Evolutionary conservation across 768 basidiomycete species (phyloP).

Genomic region (Lentinula sp.): DNA sequence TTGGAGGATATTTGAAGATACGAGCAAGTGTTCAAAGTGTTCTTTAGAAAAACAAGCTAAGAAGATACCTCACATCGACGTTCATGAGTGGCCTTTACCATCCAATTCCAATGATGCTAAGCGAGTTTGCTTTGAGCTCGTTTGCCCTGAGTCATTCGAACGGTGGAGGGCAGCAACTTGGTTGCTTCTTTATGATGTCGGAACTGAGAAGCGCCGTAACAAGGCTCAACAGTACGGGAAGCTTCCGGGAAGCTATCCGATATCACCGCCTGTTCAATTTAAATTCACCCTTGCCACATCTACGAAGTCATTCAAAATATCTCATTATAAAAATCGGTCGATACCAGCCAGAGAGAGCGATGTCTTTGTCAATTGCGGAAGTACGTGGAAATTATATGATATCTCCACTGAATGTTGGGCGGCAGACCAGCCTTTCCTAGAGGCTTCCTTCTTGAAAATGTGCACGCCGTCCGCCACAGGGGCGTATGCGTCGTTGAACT

Average conservation of each 20-base stretch:
- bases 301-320: conserved; percentile 13
- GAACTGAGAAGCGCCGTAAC: conserved; percentile 9
- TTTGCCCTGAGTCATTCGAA: conserved; percentile 29
- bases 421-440: background rate
- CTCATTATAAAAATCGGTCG: conserved; percentile 21
- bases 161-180: conserved; percentile 40
- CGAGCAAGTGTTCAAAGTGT: conserved; percentile 23
- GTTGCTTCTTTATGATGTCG: conserved; percentile 29
- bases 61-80: conserved; percentile 15
- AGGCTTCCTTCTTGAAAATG: background rate
- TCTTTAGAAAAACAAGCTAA: conserved; percentile 8
- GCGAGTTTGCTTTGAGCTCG: conserved; percentile 35
- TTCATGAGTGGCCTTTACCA: conserved; percentile 46
- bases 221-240: conserved; percentile 8
- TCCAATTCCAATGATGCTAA: conserved; percentile 12
- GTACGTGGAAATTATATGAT: conserved; percentile 16
- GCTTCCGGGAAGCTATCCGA: conserved; percentile 10
- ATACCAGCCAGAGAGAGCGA: conserved; percentile 11
- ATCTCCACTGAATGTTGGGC: conserved; percentile 11
- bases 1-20: background rate
- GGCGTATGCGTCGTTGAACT: conserved; percentile 28
- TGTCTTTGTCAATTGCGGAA: conserved; percentile 22
- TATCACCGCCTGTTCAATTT: conserved; percentile 16
- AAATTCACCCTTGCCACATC: conserved; percentile 30
- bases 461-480: conserved; percentile 14